Conservation (phyloP, 352 stramenopile species). For the Phytophthora uliginosa region DNA sequence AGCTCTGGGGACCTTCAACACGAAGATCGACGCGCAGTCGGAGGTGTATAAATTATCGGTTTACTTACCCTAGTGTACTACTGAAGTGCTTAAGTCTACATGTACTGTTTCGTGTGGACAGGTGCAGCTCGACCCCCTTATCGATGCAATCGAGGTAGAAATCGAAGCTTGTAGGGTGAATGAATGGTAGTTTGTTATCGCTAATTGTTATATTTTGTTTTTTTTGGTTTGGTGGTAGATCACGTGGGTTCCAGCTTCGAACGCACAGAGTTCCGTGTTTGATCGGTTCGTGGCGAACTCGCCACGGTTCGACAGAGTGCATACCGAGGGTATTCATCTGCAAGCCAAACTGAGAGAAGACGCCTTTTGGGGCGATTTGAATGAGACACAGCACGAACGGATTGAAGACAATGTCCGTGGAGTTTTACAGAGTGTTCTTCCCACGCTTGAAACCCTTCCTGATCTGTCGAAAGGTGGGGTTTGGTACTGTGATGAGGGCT, state of each 20-base stretch:
- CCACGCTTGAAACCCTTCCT: conserved; percentile 29
- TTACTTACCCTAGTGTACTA: neutral
- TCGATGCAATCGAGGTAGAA: conserved; percentile 51
- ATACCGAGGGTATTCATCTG: conserved; percentile 53
- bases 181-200: neutral
- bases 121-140: conserved; percentile 40
- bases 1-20: conserved; percentile 39
- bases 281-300: conserved; percentile 41
- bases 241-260: conserved; percentile 34
- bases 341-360: conserved; percentile 29
- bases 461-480: conserved; percentile 32
- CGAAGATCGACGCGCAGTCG: conserved; percentile 14
- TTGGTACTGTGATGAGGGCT: neutral
- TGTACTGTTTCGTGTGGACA: conserved; percentile 5
- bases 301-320: conserved; percentile 27
- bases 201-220: neutral
- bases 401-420: conserved; percentile 50
- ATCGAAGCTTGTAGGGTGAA: neutral
- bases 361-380: conserved; percentile 9
- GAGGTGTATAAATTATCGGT: conserved; percentile 18
- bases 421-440: conserved; percentile 35
- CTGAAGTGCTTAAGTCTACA: neutral
- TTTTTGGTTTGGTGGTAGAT: conserved; percentile 34
- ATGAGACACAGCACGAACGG: conserved; percentile 25
- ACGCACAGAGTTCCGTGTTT: conserved; percentile 47